Evolutionary conservation across 202 grass and related monocot species (phyloP).

Genomic region (Eragrostis tef): DNA sequence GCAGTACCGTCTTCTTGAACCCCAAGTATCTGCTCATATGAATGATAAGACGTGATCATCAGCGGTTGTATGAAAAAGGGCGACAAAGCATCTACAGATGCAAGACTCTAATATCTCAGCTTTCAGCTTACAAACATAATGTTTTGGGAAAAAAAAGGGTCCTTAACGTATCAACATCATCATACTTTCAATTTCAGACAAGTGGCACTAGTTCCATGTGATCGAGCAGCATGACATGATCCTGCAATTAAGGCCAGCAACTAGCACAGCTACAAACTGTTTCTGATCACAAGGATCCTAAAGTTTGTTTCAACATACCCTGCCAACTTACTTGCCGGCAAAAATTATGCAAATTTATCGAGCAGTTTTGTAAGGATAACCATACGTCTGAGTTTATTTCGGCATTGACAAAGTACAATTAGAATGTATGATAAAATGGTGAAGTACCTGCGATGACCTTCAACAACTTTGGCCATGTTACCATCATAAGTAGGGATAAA

Average conservation of each 20-base stretch:
- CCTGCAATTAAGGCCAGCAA: neutral
- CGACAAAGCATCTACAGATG: neutral
- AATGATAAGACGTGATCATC: conserved; percentile 2
- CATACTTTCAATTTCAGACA: neutral
- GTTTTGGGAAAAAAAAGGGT: neutral
- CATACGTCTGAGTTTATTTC: too few relatives aligned
- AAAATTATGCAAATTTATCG: too few relatives aligned
- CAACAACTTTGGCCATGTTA: conserved; percentile 94
- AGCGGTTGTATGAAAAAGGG: neutral
- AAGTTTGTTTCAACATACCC: too few relatives aligned
- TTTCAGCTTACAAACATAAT: conserved; percentile 30
- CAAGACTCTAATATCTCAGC: neutral
- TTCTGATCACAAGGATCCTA: neutral
- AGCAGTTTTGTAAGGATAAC: too few relatives aligned
- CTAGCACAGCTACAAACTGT: neutral
- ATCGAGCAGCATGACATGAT: neutral
- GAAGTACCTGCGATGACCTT: conserved; percentile 91
- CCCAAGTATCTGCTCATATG: conserved; percentile 66
- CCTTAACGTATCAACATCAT: neutral
- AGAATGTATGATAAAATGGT: conserved; percentile 1
- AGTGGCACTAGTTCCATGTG: neutral
- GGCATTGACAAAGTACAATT: conserved; percentile 1
- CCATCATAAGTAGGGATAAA: conserved; percentile 90
- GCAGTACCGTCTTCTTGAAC: conserved; percentile 84
- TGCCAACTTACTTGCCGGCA: too few relatives aligned